Evolutionary conservation across 2,329 filamentous ascomycete genomes (phyloP), one percentile per base, ranked within the genome.

Genomic region (Albifimbria verrucaria): DNA sequence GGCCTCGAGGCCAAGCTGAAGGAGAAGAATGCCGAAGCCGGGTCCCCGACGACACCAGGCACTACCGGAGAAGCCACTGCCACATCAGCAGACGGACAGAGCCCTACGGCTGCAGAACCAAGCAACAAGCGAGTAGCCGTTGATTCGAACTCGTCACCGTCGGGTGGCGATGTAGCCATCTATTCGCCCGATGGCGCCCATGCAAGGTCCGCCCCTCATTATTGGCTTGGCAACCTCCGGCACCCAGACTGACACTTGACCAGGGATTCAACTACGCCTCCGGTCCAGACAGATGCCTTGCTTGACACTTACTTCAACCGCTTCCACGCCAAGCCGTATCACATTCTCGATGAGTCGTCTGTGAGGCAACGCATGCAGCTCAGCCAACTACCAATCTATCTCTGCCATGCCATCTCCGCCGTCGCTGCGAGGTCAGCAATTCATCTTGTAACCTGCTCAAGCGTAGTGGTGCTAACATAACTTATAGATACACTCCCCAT

Each of bases 1-100:
- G 90, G 90, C 1, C 75, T 95, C 49, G 90, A 95, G 68, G 90
- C 89, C 65, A 85, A 87, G 57, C 76, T 95, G 39, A 89, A 90
- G 66, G 84, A 88, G 57, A 83, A 86, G 63, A 85, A 85, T 59
- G 68, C 70, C 11, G 67, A 70, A 21, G 59, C 61, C 42, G 52
- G 51, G n/a, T 64, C 62, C 12, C 62, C 63, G 54, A 58, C 59
- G n/a, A 51, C 51, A 32, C 50, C 64, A 61, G 25, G n/a, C n/a
- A n/a, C n/a, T n/a, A n/a, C n/a, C n/a, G n/a, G n/a, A n/a, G n/a
- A n/a, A n/a, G n/a, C n/a, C n/a, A n/a, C 15, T 17, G 17, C 43
- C 2, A 21, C 17, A 9, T n/a, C 17, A 21, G 28, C 15, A 12
- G 43, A 32, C 15, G 46, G 15, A 6, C 57, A 62, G 23, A 56